A percentile compares a stretch with the other conserved stretches of the same genome.
These are phyloP conservation scores for Sugiyamaella chiloensis DNA, from an alignment of 805 yeast species.

Conservation along the genomic window DNA sequence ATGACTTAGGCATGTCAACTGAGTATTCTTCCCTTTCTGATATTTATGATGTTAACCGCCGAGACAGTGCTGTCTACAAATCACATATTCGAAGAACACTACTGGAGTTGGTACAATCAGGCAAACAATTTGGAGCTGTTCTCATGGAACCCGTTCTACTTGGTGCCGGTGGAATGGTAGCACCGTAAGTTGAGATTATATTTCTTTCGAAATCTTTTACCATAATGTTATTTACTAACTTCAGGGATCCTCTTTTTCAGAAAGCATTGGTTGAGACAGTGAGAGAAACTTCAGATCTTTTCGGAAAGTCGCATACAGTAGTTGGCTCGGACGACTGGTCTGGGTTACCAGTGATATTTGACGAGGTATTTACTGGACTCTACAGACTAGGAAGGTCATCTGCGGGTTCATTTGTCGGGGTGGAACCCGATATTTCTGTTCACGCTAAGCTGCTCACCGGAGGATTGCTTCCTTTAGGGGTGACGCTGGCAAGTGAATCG, in stretches of 20 bases:
- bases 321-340: conserved; percentile 16
- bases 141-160: conserved; percentile 27
- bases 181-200: conserved; percentile 21
- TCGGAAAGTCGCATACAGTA: conserved; percentile 4
- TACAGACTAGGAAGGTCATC: conserved; percentile 25
- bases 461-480: conserved; percentile 27
- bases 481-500: conserved; percentile 24
- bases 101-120: conserved; percentile 11
- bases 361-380: conserved; percentile 29
- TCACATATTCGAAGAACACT: conserved; percentile 17
- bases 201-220: too few species aligned
- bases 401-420: conserved; percentile 20
- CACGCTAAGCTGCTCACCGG: conserved; percentile 30
- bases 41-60: conserved; percentile 16
- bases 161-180: conserved; percentile 30
- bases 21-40: conserved; percentile 16
- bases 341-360: conserved; percentile 27
- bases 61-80: conserved; percentile 15
- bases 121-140: conserved; percentile 27
- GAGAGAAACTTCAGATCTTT: conserved; percentile 16
- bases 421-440: conserved; percentile 26
- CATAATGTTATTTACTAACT: neutral
- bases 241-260: conserved; percentile 26
- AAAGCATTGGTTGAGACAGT: conserved; percentile 23
- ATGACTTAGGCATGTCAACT: conserved; percentile 9